Percentiles rank a stretch among this genome's conserved stretches.
Conservation (phyloP, 768 basidiomycete genomes). For the Roridomyces roridus region DNA sequence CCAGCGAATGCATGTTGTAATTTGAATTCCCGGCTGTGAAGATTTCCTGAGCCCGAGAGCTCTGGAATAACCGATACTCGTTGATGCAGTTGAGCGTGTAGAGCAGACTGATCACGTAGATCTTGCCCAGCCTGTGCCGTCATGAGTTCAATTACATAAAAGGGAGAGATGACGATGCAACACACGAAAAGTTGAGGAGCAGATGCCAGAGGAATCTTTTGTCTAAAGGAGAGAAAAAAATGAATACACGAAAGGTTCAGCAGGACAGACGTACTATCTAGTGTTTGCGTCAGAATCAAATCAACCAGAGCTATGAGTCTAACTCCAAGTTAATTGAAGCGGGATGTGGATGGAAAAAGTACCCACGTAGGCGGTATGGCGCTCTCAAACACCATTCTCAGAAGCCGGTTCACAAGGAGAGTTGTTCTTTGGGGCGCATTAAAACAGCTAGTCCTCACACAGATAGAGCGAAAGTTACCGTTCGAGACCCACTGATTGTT, state of each 20-base stretch:
- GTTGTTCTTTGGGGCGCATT: background rate
- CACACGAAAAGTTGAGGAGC: slow-evolving; percentile 6
- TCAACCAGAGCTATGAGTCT: slow-evolving; percentile 7
- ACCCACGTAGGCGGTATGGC: background rate
- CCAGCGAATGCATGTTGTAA: no score
- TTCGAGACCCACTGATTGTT: background rate
- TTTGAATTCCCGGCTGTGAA: no score
- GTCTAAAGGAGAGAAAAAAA: background rate
- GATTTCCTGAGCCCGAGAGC: no score
- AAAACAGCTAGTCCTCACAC: background rate
- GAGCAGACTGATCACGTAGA: slow-evolving; percentile 11
- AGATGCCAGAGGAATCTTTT: slow-evolving; percentile 8
- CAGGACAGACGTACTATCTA: background rate
- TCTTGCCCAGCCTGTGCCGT: slow-evolving; percentile 2
- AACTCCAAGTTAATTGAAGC: background rate
- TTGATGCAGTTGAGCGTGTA: slow-evolving; percentile 21
- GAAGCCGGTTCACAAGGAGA: slow-evolving; percentile 3
- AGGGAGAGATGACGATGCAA: no score
- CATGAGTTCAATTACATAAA: background rate
- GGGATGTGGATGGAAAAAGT: background rate
- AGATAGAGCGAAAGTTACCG: background rate
- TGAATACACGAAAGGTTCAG: background rate
- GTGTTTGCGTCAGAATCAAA: slow-evolving; percentile 14
- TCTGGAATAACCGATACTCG: slow-evolving; percentile 13
- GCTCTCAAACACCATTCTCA: slow-evolving; percentile 13